Base-by-base conservation (phyloP, 345 rosid species). In the Acer campestre region DNA sequence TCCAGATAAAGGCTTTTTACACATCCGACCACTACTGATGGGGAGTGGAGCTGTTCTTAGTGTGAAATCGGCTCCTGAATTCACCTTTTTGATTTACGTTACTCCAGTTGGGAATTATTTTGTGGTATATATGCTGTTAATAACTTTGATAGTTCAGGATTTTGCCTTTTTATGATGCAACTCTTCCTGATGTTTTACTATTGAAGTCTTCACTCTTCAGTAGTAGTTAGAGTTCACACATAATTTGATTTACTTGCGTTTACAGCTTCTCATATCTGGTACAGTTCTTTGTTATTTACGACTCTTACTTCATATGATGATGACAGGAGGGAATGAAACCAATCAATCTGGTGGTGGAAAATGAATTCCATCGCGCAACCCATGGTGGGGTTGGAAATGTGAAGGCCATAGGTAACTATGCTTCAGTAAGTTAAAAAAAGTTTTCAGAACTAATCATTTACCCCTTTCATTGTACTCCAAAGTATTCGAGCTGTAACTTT, bases 341-440 rank as follows among this genome's bases (percentile, higher is more conserved):
- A 31, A 70, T 81, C 66, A 70, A 71, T 70, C 53, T 81, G 75
- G 77, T 84, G 61, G 77, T 79, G 75, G 83, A 79, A 35, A 63
- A 55, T 74, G 81, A n/a, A 70, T 22, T 29, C 8, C 78, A 74
- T 46, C 80, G 76, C n/a, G 81, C 87, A 27, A 68, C 49, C 48
- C 76, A 70, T 55, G 82, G 87, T 55, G 87, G 87, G 25, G 80
- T 79, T 79, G 87, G 85, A 75, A 56, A 25, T 59, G 55, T 80
- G 29, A 82, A 80, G 42, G 84, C 80, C 29, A 75, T 78, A 40
- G 81, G 82, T 65, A 82, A 82, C 70, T 82, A 85, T 40, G 83
- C 79, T 64, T 35, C 64, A 75, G 83, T 85, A 49, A 75, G 74
- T 18, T 40, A 38, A 53, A 53, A 53, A 7, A 4, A 16, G n/a